phyloP scores from a whole-genome alignment of 257 asterid genomes.

The Misopates orontium region DNA sequence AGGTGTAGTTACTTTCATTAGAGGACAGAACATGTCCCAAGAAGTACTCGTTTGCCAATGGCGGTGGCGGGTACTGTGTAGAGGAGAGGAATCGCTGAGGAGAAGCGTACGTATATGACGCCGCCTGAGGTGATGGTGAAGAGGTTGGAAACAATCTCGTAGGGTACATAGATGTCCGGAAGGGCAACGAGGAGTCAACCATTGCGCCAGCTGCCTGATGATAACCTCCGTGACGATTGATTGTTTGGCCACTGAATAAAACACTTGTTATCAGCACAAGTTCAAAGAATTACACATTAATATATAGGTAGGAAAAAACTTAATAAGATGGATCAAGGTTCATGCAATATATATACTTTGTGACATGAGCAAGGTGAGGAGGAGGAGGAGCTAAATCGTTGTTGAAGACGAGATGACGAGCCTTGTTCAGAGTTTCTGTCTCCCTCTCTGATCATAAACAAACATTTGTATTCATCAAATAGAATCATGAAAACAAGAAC shows the following conservation, averaged over 20 bases:
- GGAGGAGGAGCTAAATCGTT: constrained; percentile 69
- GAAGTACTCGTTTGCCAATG: constrained; percentile 49
- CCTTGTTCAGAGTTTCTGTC: constrained; percentile 90
- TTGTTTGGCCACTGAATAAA: constrained; percentile 49
- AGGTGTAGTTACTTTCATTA: constrained; percentile 52
- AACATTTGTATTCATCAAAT: no score
- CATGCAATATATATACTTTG: constrained; percentile 45
- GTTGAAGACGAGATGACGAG: constrained; percentile 84
- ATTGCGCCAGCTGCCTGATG: constrained; percentile 42
- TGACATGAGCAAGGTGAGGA: constrained; percentile 54
- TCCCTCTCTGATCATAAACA: no score
- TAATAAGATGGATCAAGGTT: not conserved
- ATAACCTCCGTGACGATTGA: constrained; percentile 55
- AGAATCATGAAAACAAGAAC: constrained; percentile 9
- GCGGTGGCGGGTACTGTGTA: constrained; percentile 39
- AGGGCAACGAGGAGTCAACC: constrained; percentile 44
- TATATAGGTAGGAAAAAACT: no score
- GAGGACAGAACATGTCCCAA: constrained; percentile 59
- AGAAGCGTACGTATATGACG: constrained; percentile 48
- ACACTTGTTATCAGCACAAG: no score
- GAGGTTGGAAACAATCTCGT: constrained; percentile 51
- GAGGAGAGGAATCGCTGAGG: constrained; percentile 53
- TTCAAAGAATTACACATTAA: no score
- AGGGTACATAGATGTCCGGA: constrained; percentile 56
- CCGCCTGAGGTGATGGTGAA: constrained; percentile 34